These are phyloP conservation scores for Ophiostoma sp. DNA, from an alignment of 2,329 filamentous ascomycete genomes.

Conservation along the genomic window DNA sequence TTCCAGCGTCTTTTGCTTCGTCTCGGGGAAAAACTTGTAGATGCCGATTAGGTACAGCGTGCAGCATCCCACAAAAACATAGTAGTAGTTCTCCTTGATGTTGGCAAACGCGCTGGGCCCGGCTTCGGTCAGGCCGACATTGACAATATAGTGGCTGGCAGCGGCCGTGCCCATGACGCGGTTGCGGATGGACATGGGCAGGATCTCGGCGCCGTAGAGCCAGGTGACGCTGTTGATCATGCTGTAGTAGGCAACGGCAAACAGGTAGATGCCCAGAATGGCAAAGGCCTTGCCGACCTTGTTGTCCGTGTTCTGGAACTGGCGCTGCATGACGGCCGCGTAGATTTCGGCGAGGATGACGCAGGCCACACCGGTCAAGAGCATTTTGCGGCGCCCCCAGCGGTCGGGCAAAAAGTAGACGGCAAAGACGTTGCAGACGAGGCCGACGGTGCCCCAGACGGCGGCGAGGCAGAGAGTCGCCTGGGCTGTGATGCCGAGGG, in stretches of 20 bases:
- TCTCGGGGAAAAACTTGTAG: constrained; percentile 52
- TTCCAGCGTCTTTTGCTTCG: constrained; percentile 44
- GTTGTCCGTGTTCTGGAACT: constrained; percentile 47
- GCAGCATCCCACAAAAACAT: constrained; percentile 52
- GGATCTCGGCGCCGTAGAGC: constrained; percentile 51
- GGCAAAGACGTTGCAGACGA: constrained; percentile 47
- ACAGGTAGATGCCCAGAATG: constrained; percentile 55
- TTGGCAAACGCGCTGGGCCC: constrained; percentile 52
- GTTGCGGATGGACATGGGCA: constrained; percentile 49
- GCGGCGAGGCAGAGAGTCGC: constrained; percentile 50
- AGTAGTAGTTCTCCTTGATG: constrained; percentile 57
- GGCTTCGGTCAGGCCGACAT: constrained; percentile 50
- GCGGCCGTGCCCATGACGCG: constrained; percentile 53
- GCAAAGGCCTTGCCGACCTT: constrained; percentile 54
- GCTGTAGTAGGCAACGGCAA: constrained; percentile 50
- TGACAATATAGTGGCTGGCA: constrained; percentile 50
- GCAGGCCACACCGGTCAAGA: constrained; percentile 47
- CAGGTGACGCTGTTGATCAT: constrained; percentile 51
- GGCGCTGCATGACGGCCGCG: constrained; percentile 52
- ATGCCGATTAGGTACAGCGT: constrained; percentile 47
- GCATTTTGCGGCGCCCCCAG: constrained; percentile 57
- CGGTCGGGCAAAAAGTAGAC: constrained; percentile 51
- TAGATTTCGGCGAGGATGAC: constrained; percentile 55
- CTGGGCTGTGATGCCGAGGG: constrained; percentile 45
- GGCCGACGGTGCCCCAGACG: constrained; percentile 51